Evolutionary conservation across 495 filamentous ascomycete species (phyloP), one percentile per base, ranked within the genome.

Genomic region (Neurospora intermedia): DNA sequence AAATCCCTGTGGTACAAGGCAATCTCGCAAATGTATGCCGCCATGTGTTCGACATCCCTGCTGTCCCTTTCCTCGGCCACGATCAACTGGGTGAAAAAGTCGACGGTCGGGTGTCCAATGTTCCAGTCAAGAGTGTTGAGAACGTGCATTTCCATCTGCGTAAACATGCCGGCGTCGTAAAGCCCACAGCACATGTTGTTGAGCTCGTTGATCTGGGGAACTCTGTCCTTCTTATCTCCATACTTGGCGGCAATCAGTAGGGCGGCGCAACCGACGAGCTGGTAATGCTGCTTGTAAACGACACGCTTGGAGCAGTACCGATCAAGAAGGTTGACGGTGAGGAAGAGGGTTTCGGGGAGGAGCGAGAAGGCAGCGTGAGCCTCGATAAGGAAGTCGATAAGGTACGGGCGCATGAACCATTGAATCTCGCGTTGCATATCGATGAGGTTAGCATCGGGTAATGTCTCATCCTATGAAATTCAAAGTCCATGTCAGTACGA

Each of bases 61-160:
- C 97, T 93, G 73, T 93, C 91, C 74, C 92, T 82, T 72, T 91
- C 88, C 75, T 88, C 85, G 38, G 85, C 84, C 43, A 92, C 82
- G 38, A 89, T 88, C 73, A 97, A 80, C 75, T 97, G 91, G 48
- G 97, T 86, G 83, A 98, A 99, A 78, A 88, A 91, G 80, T 98
- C 94, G 71, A 97, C 92, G 41, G 96, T 98, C 1, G 96, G 94
- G 84, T 97, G 94, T 48, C 96, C 96, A 76, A 99, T 91, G 76
- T 91, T 89, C 96, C 96, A 99, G 74, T 93, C 91, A 73, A 99
- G 87, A n/a, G 96, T 98, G 83, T 97, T 94, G 76, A 99, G 87
- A 11, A 99, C 96, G 81, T 99, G 96, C 95, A 97, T 98, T 82
- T 99, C 96, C 96, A 99, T 98, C 83, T 99, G 96, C 18, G 93